These are phyloP conservation scores for Aspergillus funiculosus DNA, from an alignment of 495 filamentous ascomycete genomes.

Conservation along the genomic window DNA sequence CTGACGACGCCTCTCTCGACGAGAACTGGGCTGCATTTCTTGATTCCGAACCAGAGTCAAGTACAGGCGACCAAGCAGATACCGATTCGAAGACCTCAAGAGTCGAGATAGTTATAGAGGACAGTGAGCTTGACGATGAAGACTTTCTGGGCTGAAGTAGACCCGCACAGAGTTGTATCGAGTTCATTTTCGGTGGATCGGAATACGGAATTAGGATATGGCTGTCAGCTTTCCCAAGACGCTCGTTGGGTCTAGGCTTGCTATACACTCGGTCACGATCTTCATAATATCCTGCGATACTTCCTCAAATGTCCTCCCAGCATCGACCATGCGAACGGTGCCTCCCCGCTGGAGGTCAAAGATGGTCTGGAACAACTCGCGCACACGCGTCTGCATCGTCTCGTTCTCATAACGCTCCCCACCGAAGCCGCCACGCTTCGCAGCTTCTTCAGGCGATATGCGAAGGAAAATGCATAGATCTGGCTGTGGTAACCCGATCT, in stretches of 20 bases:
- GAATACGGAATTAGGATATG: slow-evolving; percentile 1
- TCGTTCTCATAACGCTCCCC: slow-evolving; percentile 82
- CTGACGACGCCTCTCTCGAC: slow-evolving; percentile 32
- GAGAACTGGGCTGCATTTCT: slow-evolving; percentile 33
- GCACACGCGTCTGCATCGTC: slow-evolving; percentile 75
- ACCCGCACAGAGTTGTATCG: no score
- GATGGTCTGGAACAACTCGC: slow-evolving; percentile 59
- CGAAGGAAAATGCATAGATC: slow-evolving; percentile 86
- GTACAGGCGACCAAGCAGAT: slow-evolving; percentile 15
- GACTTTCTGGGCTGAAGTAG: slow-evolving; percentile 46
- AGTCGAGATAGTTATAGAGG: slow-evolving; percentile 50
- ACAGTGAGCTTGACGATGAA: slow-evolving; percentile 55
- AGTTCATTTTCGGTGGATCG: no score
- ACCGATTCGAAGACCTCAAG: slow-evolving; percentile 15
- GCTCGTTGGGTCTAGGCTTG: slow-evolving; percentile 30
- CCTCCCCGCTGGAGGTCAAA: slow-evolving; percentile 33
- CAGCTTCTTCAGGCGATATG: slow-evolving; percentile 65
- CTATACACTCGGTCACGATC: slow-evolving; percentile 47
- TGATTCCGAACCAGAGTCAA: slow-evolving; percentile 35
- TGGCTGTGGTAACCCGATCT: slow-evolving; percentile 80
- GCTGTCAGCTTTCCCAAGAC: slow-evolving; percentile 37
- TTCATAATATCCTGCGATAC: slow-evolving; percentile 55
- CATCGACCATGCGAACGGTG: slow-evolving; percentile 45
- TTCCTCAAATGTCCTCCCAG: slow-evolving; percentile 46
- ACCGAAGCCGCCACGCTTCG: slow-evolving; percentile 75